phyloP scores from a whole-genome alignment of 2,329 filamentous ascomycete species.

The Apiospora marii region DNA sequence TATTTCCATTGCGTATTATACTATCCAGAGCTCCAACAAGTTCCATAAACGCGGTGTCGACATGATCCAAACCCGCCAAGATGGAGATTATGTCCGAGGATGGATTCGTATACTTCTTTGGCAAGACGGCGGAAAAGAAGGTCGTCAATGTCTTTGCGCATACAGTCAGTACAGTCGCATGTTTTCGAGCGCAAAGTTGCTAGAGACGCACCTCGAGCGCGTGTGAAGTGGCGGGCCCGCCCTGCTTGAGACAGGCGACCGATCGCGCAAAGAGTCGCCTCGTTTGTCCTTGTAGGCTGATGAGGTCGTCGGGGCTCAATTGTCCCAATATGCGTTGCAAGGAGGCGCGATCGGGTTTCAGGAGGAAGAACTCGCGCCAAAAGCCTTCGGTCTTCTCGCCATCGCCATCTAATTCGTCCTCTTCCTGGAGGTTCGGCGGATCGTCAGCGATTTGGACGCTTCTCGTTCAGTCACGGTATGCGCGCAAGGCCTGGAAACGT shows the following conservation, averaged over 20 bases:
- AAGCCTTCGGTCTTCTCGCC: constrained; percentile 84
- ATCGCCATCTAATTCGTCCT: constrained; percentile 66
- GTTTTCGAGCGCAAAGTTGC: constrained; percentile 47
- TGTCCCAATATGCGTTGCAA: constrained; percentile 74
- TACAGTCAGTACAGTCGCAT: constrained; percentile 26
- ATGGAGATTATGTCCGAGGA: constrained; percentile 94
- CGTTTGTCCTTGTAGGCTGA: constrained; percentile 79
- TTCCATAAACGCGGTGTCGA: constrained; percentile 86
- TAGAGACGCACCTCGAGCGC: constrained; percentile 77
- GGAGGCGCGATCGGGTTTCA: constrained; percentile 77
- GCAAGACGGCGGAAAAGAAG: constrained; percentile 82
- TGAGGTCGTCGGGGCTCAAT: constrained; percentile 76
- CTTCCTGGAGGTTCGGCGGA: constrained; percentile 38
- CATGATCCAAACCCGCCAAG: constrained; percentile 86
- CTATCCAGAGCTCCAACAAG: constrained; percentile 84
- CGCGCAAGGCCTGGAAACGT: constrained; percentile 15
- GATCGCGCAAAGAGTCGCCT: constrained; percentile 81
- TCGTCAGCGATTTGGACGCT: constrained; percentile 31
- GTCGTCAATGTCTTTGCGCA: constrained; percentile 83
- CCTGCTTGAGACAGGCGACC: constrained; percentile 71
- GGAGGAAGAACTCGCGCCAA: constrained; percentile 94
- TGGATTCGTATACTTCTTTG: constrained; percentile 92
- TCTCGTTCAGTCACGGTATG: not conserved
- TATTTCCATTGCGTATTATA: constrained; percentile 80
- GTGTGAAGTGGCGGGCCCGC: constrained; percentile 72